Evolutionary conservation across 2,329 filamentous ascomycete genomes (phyloP).

Genomic region (Nemania sp.): DNA sequence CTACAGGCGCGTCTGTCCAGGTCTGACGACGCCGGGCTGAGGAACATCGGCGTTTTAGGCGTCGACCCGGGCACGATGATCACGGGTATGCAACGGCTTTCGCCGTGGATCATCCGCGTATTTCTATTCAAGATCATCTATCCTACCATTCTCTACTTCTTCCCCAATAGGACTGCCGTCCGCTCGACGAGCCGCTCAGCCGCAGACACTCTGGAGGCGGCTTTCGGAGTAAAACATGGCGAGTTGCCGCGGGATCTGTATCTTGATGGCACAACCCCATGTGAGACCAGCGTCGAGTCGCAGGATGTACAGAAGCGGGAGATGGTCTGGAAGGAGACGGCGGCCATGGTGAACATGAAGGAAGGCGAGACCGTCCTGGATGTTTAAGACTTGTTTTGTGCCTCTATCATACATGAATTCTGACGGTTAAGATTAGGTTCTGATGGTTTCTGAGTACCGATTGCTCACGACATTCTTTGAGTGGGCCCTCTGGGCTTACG

Average conservation of each 20-base stretch:
- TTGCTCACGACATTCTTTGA: too few species aligned
- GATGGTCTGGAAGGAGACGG: slow-evolving; percentile 28
- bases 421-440: too few species aligned
- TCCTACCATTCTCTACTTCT: slow-evolving; percentile 13
- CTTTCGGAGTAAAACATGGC: background rate
- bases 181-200: slow-evolving; percentile 10
- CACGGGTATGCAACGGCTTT: slow-evolving; percentile 17
- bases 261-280: slow-evolving; percentile 9
- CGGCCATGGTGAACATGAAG: slow-evolving; percentile 24
- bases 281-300: slow-evolving; percentile 22
- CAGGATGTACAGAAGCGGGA: slow-evolving; percentile 18
- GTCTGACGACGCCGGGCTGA: slow-evolving; percentile 34
- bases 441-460: too few species aligned
- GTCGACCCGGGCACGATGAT: slow-evolving; percentile 29
- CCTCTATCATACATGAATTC: too few species aligned
- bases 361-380: slow-evolving; percentile 30
- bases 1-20: slow-evolving; percentile 46
- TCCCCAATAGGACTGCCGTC: slow-evolving; percentile 2
- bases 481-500: too few species aligned
- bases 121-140: slow-evolving; percentile 24
- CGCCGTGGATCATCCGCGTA: slow-evolving; percentile 27
- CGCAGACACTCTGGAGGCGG: slow-evolving; percentile 1
- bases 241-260: slow-evolving; percentile 22
- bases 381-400: too few species aligned
- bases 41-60: slow-evolving; percentile 41